Percentiles rank a stretch among this genome's conserved stretches.
phyloP scores from a whole-genome alignment of 2,329 filamentous ascomycete genomes.

The Cytospora piceicola region DNA sequence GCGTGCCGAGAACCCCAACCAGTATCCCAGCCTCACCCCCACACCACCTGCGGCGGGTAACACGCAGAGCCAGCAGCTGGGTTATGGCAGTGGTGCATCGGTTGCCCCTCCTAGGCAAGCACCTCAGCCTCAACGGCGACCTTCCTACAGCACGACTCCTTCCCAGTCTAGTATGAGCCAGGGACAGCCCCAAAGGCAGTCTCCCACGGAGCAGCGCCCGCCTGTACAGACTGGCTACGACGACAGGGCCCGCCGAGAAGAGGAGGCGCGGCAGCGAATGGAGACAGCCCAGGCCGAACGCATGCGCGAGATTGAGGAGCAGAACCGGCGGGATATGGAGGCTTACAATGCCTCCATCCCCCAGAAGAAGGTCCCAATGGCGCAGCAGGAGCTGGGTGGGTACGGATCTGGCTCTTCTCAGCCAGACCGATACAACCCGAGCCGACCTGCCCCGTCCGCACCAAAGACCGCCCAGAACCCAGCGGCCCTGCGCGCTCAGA shows the following conservation, averaged over 20 bases:
- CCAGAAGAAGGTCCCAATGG: constrained; percentile 76
- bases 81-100: constrained; percentile 58
- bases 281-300: constrained; percentile 60
- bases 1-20: constrained; percentile 70
- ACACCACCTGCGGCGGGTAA: constrained; percentile 61
- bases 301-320: constrained; percentile 64
- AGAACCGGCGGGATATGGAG: constrained; percentile 75
- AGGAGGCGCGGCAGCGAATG: constrained; percentile 66
- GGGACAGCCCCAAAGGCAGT: constrained; percentile 48
- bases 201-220: constrained; percentile 54
- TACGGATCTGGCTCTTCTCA: constrained; percentile 54
- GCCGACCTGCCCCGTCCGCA: constrained; percentile 80
- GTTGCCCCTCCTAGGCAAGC: constrained; percentile 67
- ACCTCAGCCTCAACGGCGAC: constrained; percentile 61
- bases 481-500: constrained; percentile 67
- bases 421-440: constrained; percentile 81
- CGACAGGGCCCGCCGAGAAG: constrained; percentile 48
- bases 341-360: constrained; percentile 90
- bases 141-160: constrained; percentile 46
- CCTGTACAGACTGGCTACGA: constrained; percentile 65
- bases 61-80: constrained; percentile 66
- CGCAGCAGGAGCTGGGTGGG: constrained; percentile 87
- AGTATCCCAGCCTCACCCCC: constrained; percentile 70
- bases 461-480: constrained; percentile 66
- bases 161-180: constrained; percentile 42